A percentile compares a stretch with the other conserved stretches of the same genome.
Conservation (phyloP, 306 rosid genomes). For the Casuarina equisetifolia region DNA sequence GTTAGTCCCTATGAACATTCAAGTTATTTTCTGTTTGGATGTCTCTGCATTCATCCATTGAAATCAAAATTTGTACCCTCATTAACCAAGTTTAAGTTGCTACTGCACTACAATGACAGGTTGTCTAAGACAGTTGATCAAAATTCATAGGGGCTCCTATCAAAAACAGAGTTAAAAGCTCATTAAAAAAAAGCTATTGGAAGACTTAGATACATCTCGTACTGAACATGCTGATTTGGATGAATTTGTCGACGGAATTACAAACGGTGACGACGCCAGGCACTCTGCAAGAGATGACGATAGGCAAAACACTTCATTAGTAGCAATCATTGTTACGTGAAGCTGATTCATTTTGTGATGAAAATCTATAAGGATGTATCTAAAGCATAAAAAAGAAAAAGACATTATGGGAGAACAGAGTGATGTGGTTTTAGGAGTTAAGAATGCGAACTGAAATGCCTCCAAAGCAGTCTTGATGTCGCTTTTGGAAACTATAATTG, state of each 20-base stretch:
- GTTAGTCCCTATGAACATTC: slow-evolving; percentile 10
- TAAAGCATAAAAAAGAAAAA: too few relatives aligned
- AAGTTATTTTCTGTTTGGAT: background rate
- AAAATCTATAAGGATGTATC: too few relatives aligned
- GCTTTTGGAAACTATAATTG: too few relatives aligned
- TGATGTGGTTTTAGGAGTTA: too few relatives aligned
- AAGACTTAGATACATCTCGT: slow-evolving; percentile 32
- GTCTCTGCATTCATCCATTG: background rate
- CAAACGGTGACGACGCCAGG: slow-evolving; percentile 35
- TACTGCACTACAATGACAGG: slow-evolving; percentile 24
- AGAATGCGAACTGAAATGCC: too few relatives aligned
- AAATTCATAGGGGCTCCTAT: slow-evolving; percentile 32
- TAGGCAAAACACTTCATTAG: slow-evolving; percentile 3
- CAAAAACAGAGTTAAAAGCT: slow-evolving; percentile 33
- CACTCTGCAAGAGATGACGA: slow-evolving; percentile 30
- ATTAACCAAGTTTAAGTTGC: too few relatives aligned
- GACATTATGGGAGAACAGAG: too few relatives aligned
- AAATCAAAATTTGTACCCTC: slow-evolving; percentile 10
- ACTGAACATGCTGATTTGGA: slow-evolving; percentile 36
- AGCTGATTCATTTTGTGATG: too few relatives aligned
- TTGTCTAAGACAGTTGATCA: slow-evolving; percentile 37
- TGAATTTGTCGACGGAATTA: slow-evolving; percentile 47
- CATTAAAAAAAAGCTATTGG: slow-evolving; percentile 29
- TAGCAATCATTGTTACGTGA: too few relatives aligned
- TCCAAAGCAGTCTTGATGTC: too few relatives aligned